Evolutionary conservation across 495 filamentous ascomycete species (phyloP).

Genomic region (Parathielavia appendiculata): DNA sequence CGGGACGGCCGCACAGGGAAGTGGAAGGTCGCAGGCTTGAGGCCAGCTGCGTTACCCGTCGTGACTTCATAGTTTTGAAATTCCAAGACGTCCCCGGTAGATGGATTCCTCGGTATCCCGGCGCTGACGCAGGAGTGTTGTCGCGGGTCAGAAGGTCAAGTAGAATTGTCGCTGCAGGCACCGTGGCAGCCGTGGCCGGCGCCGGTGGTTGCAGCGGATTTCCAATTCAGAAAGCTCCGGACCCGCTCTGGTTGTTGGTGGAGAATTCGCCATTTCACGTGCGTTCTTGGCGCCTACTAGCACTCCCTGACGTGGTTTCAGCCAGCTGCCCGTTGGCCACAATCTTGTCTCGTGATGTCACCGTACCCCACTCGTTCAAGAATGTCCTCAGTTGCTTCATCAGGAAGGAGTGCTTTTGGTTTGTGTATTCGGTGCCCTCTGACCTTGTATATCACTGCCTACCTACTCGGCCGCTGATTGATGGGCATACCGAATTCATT

Average conservation of each 20-base stretch:
- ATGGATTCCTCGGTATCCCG: not conserved
- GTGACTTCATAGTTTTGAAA: slow-evolving; percentile 22
- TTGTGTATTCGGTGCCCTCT: no score
- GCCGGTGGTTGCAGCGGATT: slow-evolving; percentile 5
- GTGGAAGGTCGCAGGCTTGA: slow-evolving; percentile 17
- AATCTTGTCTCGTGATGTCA: slow-evolving; percentile 10
- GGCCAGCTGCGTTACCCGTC: slow-evolving; percentile 1
- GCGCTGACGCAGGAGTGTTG: not conserved
- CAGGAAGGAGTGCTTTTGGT: not conserved
- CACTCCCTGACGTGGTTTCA: not conserved
- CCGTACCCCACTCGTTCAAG: not conserved
- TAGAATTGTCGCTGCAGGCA: not conserved
- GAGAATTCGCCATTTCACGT: slow-evolving; percentile 35
- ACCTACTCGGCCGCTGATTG: no score
- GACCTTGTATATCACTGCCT: no score
- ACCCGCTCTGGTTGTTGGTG: not conserved
- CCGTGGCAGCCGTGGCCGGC: slow-evolving; percentile 17
- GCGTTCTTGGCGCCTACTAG: slow-evolving; percentile 12
- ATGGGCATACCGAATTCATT: no score
- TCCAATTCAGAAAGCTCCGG: not conserved
- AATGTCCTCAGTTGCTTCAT: not conserved
- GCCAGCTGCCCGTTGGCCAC: no score
- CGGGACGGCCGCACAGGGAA: not conserved
- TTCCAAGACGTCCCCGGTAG: not conserved
- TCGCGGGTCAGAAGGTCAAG: no score